Evolutionary conservation across 2,329 filamentous ascomycete genomes (phyloP), one percentile per base, ranked within the genome.

Genomic region (Daldinia sp.): DNA sequence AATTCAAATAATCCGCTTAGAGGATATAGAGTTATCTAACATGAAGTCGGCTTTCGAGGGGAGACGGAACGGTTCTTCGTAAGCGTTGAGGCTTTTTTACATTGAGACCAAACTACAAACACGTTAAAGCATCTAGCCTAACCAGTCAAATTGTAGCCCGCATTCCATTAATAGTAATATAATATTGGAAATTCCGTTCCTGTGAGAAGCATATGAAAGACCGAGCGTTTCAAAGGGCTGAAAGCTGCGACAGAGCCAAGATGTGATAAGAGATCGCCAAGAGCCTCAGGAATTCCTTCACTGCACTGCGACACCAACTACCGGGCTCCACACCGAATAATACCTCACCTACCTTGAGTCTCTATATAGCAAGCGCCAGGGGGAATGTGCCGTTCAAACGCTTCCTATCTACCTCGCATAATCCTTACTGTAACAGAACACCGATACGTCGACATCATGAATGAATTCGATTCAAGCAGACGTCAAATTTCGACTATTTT

Each of bases 241-340:
- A n/a, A 42, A 15, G 63, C 67, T 67, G 67, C 60, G 60, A 69
- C 67, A 69, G 26, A 41, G 67, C 67, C 63, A 69, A 69, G 67
- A 66, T 37, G 15, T 37, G 26, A 55, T 20, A 57, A 48, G 35
- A 60, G 63, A 63, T 69, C 44, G 63, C 67, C 67, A 63, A 69
- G 63, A 64, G 60, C 60, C 63, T 67, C 63, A 58, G 12, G 28
- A 4, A 41, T 46, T 69, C 55, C 63, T 48, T 37, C 46, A 30
- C 57, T 28, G 41, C 58, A 6, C 33, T 44, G 20, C 37, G 30
- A 53, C n/a, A 18, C 30, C 37, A 63, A 66, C n/a, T 66, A 48
- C 63, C 67, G 67, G 50, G 37, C 44, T 41, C 63, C 54, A 65
- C 66, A 44, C 33, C 30, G 23, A 37, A 20, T 55, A 41, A 55